Evolutionary conservation across 2,329 filamentous ascomycete genomes (phyloP).

Genomic region (Penicillium paneum): DNA sequence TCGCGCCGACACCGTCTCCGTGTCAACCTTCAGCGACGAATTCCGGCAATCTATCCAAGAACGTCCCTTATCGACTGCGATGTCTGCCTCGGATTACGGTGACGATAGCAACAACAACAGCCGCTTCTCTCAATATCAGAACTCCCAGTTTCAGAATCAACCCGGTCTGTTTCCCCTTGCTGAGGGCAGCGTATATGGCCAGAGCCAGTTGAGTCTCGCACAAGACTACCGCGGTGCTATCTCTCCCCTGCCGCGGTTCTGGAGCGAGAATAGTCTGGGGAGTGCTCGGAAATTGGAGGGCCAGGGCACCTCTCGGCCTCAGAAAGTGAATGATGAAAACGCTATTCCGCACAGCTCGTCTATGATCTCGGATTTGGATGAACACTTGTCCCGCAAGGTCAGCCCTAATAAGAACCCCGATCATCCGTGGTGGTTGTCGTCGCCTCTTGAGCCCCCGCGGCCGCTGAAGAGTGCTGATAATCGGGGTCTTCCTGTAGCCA

Average conservation of each 20-base stretch:
- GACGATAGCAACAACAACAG: constrained; percentile 24
- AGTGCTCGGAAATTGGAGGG: constrained; percentile 26
- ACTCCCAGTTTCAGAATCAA: constrained; percentile 31
- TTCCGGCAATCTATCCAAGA: constrained; percentile 30
- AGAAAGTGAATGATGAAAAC: constrained; percentile 7
- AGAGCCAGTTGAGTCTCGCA: constrained; percentile 37
- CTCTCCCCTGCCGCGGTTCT: constrained; percentile 37
- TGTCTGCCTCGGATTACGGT: constrained; percentile 37
- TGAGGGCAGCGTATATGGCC: constrained; percentile 21
- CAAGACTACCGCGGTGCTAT: constrained; percentile 39
- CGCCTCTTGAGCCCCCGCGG: constrained; percentile 16
- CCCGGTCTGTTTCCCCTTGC: constrained; percentile 20
- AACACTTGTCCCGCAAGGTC: constrained; percentile 20
- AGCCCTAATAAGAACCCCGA: constrained; percentile 9
- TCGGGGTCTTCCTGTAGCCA: constrained; percentile 22
- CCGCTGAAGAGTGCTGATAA: constrained; percentile 12
- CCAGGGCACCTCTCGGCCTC: constrained; percentile 12
- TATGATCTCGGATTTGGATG: constrained; percentile 24
- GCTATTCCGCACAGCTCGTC: constrained; percentile 20
- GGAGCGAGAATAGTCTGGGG: constrained; percentile 35
- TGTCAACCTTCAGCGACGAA: constrained; percentile 33
- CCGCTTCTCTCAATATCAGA: constrained; percentile 31
- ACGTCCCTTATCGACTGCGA: constrained; percentile 33
- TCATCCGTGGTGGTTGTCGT: constrained; percentile 11
- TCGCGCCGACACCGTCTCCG: constrained; percentile 35